Percentiles rank a stretch among this genome's conserved stretches.
phyloP scores from a whole-genome alignment of 2,329 filamentous ascomycete species.

The Orbilia ellipsospora region DNA sequence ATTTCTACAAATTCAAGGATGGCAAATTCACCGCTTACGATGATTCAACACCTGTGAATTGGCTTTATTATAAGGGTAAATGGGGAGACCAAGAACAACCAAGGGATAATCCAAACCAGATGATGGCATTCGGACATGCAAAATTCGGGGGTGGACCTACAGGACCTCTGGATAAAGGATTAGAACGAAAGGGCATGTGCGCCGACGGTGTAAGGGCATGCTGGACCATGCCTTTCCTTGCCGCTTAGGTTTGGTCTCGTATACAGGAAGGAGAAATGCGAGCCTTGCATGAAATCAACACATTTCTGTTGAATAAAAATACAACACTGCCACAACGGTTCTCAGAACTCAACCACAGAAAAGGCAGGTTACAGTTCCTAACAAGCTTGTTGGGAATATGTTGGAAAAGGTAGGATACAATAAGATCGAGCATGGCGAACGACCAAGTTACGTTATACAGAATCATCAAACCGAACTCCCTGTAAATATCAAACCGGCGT shows the following conservation, averaged over 20 bases:
- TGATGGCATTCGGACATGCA: conserved; percentile 25
- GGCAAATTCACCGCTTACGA: conserved; percentile 66
- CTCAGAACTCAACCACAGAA: too few relatives aligned
- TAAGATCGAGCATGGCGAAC: too few relatives aligned
- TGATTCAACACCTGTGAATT: conserved; percentile 66
- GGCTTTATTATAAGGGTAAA: conserved; percentile 69
- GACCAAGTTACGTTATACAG: too few relatives aligned
- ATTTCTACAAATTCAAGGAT: conserved; percentile 68
- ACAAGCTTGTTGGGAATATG: too few relatives aligned
- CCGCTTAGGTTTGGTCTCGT: conserved; percentile 3
- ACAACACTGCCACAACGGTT: too few relatives aligned
- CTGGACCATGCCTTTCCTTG: conserved; percentile 35
- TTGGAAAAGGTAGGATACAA: too few relatives aligned
- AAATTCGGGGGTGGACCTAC: conserved; percentile 32
- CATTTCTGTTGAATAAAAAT: too few relatives aligned
- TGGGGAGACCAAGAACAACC: conserved; percentile 74
- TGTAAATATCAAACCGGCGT: too few relatives aligned
- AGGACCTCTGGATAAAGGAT: conserved; percentile 31
- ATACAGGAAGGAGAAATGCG: background rate
- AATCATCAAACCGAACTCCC: too few relatives aligned
- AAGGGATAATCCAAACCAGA: conserved; percentile 10
- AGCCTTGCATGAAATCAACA: too few relatives aligned
- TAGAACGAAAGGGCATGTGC: conserved; percentile 29
- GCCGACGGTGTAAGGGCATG: conserved; percentile 33
- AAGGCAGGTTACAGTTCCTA: too few relatives aligned